Conservation (phyloP, 208 protist species). For the Wallacemonas sp. region DNA sequence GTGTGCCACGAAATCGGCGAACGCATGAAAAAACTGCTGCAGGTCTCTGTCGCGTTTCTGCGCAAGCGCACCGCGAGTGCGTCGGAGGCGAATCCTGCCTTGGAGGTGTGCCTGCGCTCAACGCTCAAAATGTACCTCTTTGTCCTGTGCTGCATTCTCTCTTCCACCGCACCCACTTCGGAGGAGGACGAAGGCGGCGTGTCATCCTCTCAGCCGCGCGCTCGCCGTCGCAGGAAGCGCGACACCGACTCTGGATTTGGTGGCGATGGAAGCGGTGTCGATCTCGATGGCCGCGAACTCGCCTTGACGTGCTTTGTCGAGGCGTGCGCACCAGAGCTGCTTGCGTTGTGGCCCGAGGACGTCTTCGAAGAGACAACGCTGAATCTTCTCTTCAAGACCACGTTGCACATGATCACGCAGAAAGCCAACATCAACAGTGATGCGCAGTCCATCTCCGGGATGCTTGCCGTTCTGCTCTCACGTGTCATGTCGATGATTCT, state of each 20-base stretch:
- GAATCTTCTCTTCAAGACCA: conserved; percentile 65
- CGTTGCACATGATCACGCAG: conserved; percentile 84
- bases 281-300: conserved; percentile 86
- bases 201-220: conserved; percentile 28
- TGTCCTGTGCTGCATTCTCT: conserved; percentile 68
- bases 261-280: conserved; percentile 86
- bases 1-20: conserved; percentile 89
- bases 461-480: conserved; percentile 66
- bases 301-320: conserved; percentile 82
- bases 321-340: conserved; percentile 62
- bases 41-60: conserved; percentile 68
- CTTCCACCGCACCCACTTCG: conserved; percentile 42
- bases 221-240: conserved; percentile 36
- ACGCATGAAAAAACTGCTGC: conserved; percentile 81
- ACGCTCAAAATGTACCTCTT: conserved; percentile 91
- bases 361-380: conserved; percentile 63
- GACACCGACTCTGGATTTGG: conserved; percentile 67
- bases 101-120: conserved; percentile 71
- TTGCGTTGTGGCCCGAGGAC: conserved; percentile 53
- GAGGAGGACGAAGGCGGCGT: conserved; percentile 57
- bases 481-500: conserved; percentile 56
- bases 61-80: conserved; percentile 27
- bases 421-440: conserved; percentile 80
- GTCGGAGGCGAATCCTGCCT: conserved; percentile 29
- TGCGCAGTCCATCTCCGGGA: conserved; percentile 70